Evolutionary conservation across 202 grass and related monocot species (phyloP).

Genomic region (Brachypodium distachyon): DNA sequence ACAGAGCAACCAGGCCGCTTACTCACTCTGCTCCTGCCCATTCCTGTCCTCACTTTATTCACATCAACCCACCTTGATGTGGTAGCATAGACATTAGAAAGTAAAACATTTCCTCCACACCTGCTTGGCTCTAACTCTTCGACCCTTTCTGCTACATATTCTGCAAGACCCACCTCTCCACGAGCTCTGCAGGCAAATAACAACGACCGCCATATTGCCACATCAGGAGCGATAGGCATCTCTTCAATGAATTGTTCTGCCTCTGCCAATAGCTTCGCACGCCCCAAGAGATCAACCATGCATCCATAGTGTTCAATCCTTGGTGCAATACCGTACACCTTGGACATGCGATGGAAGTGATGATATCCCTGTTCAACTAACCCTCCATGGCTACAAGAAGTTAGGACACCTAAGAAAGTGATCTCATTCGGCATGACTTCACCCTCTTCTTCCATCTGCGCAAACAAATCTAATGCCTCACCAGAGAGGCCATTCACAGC

Average conservation of each 20-base stretch:
- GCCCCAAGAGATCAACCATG: conserved; percentile 83
- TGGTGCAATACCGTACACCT: conserved; percentile 50
- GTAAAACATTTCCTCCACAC: conserved; percentile 59
- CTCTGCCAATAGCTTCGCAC: conserved; percentile 72
- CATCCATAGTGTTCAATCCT: conserved; percentile 86
- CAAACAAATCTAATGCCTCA: conserved; percentile 82
- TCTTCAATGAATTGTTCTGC: conserved; percentile 60
- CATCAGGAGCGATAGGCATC: conserved; percentile 72
- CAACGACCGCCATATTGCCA: conserved; percentile 67
- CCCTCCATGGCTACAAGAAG: conserved; percentile 88
- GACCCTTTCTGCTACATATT: conserved; percentile 60
- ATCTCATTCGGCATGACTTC: conserved; percentile 68
- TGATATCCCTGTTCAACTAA: conserved; percentile 71
- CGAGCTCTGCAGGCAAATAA: conserved; percentile 72
- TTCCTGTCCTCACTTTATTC: conserved; percentile 50
- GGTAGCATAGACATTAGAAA: conserved; percentile 91
- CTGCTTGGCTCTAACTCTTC: conserved; percentile 51
- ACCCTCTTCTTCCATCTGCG: conserved; percentile 65
- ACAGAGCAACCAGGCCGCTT: conserved; percentile 84
- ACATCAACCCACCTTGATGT: conserved; percentile 76
- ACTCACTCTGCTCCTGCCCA: conserved; percentile 34
- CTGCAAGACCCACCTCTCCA: conserved; percentile 56
- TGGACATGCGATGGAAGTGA: conserved; percentile 71
- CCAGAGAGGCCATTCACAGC: conserved; percentile 68
- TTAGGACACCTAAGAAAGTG: conserved; percentile 77